Conservation (phyloP, 345 rosid genomes). For the Brassica napus region Da-Ae NC_063446.1:5008001-5008500, state of each 20-base stretch:
- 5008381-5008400: slow-evolving; percentile 89
- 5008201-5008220: background rate
- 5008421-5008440: slow-evolving; percentile 99
- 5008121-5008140: background rate
- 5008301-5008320: background rate
- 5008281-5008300: background rate
- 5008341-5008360: slow-evolving; percentile 70
- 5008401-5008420: slow-evolving; percentile 99
- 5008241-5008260: slow-evolving; percentile 1
- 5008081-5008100: background rate
- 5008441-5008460: slow-evolving; percentile 98
- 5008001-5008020: background rate
- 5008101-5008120: background rate
- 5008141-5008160: background rate
- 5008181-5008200: background rate
- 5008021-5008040: background rate
- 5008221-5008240: background rate
- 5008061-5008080: background rate
- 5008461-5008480: slow-evolving; percentile 89
- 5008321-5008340: slow-evolving; percentile 18
- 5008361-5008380: slow-evolving; percentile 76
- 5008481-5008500: slow-evolving; percentile 87
- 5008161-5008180: background rate
- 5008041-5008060: background rate
- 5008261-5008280: background rate